Base-by-base conservation (phyloP, 768 basidiomycete genomes). In the Dacryopinax primogenitus region DNA sequence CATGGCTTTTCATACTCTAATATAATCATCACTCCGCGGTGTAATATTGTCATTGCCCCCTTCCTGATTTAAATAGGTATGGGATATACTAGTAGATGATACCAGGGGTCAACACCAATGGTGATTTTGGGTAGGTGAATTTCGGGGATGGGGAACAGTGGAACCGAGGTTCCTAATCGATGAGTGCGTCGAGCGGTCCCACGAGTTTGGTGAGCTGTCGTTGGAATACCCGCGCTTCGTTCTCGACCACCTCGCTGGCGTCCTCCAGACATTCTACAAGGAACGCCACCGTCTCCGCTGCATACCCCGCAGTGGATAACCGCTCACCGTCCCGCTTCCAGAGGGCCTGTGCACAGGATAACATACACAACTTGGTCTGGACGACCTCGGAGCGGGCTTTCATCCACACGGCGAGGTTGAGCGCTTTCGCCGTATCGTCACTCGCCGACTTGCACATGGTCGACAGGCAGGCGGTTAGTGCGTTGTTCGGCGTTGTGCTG, bases 181-280 rank as follows among this genome's bases (percentile, higher is more conserved):
- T 58, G 13, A 58, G 51, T 13, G 51, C 51, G 30, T 58, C 51
- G 7, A 58, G 51, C 7, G 51, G 51, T 30, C 51, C 51, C 51
- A 58, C 51, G 7, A 58, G 51, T 30, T 58, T 58, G 11, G 51
- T 58, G 13, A 58, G 51, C 4, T 15, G 51, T 16, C 44, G 65
- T 47, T 76, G 65, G 23, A 77, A 71, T 12, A 63, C 67, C 39
- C 75, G 82, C 18, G 86, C 83, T 69, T 84, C 84, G 65, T 78
- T 80, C 2, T 91, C 87, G 16, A 94, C 90, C 66, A 80, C 80
- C 68, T 91, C 89, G 72, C 92, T 86, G 69, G 93, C 92, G 71
- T 95, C 92, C 75, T 92, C 90, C 2, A 84, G 83, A 71, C 86
- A 88, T 74, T 95, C 93, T 2, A 85, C 84, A 64, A 95, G 86